Evolutionary conservation across 2,329 filamentous ascomycete genomes (phyloP).

Genomic region (Onygenales sp.): DNA sequence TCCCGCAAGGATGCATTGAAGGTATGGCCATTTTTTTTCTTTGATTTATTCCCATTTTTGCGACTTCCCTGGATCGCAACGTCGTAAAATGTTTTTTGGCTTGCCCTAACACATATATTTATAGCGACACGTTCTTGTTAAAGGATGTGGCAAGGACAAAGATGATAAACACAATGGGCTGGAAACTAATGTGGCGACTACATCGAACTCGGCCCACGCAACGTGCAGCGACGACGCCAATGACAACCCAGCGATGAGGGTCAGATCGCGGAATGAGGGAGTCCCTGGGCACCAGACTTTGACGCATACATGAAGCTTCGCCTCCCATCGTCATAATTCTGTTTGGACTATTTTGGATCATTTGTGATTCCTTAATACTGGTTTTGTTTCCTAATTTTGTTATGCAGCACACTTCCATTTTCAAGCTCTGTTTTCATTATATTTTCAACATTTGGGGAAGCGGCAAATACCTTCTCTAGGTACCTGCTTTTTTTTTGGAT

Average conservation of each 20-base stretch:
- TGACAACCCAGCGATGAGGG: too few species aligned
- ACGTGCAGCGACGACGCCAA: too few species aligned
- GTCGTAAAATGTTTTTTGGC: conserved; percentile 1
- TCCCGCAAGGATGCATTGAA: conserved; percentile 94
- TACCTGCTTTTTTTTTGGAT: background rate
- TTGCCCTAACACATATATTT: conserved; percentile 11
- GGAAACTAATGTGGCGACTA: too few species aligned
- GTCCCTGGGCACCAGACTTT: too few species aligned
- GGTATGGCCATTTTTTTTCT: conserved; percentile 45
- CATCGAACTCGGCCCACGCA: too few species aligned
- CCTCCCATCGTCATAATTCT: too few species aligned
- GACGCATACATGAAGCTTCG: too few species aligned
- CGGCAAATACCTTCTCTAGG: background rate
- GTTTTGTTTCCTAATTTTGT: too few species aligned
- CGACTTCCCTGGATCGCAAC: background rate
- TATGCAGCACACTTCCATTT: background rate
- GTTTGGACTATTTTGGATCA: too few species aligned
- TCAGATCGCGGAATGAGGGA: too few species aligned
- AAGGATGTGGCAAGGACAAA: conserved; percentile 46
- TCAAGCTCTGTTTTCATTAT: background rate
- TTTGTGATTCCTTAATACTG: too few species aligned
- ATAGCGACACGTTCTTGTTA: conserved; percentile 54
- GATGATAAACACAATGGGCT: background rate
- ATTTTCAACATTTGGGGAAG: background rate
- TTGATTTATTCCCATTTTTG: conserved; percentile 10